Evolutionary conservation across 202 grass and related monocot species (phyloP), one percentile per base, ranked within the genome.

Genomic region (Miscanthus sacchariflorus): DNA sequence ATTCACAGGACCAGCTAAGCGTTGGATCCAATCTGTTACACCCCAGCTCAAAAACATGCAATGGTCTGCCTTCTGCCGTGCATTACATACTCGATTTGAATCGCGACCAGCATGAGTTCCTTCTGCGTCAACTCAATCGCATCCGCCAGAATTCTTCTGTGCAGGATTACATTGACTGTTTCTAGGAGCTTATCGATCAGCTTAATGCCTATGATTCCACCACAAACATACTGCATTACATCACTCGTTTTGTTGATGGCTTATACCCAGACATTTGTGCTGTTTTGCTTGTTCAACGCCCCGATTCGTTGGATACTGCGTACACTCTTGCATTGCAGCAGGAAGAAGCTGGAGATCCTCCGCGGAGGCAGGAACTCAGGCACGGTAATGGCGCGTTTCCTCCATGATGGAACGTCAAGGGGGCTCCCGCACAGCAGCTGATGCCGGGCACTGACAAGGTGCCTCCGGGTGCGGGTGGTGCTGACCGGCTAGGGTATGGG

Each of bases 1-100:
- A 1, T 70, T 70, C 36, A 1, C 7, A 1, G 5, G 12, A 0
- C 13, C 15, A 0, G 14, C 33, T 0, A 15, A 13, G 1, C 5
- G 67, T 0, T 70, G 67, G 67, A 1, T 70, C 0, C 33, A 70
- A 0, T 70, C 67, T 0, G 6, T 70, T 0, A 6, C 11, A 0
- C 4, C 4, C 1, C 4, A 28, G 15, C 15, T 52, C 11, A 17
- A 18, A 18, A 6, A 14, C 0, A 52, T 52, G 49, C 0, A 0
- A 0, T 52, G 49, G 49, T 0, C 15, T 1, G 1, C 17, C 0
- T 52, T 52, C 15, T 52, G 49, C 17, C 15, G 1, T 1, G 49
- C 49, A 1, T 2, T 52, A 0, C 49, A 6, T 5, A 15, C 0
- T 0, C 14, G 49, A 0, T 67, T 67, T 12, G 64, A 25, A 25